Evolutionary conservation across 805 yeast genomes (phyloP), one percentile per base, ranked within the genome.

Genomic region (Maudiozyma turicensis): DNA sequence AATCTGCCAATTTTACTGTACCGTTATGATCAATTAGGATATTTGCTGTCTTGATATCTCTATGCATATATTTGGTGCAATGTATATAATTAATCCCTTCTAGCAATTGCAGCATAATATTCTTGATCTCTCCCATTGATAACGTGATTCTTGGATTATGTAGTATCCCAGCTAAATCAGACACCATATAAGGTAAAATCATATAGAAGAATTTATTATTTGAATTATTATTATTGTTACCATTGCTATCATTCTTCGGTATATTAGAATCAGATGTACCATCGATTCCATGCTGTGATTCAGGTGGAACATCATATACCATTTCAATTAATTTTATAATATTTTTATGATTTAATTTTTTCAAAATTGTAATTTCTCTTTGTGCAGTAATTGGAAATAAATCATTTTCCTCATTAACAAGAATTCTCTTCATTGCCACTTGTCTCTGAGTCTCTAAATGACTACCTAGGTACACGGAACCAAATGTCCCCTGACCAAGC

Each of bases 31-130:
- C 90, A 8, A 93, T 75, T 38, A 93, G 74, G 34, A 93, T 85
- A 59, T 93, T 93, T n/a, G 99, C 96, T 0, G 98, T 89, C 66
- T 93, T 93, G 50, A 93, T 86, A 61, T 93, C 99, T 50, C 99
- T 75, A 65, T 93, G 99, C 64, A 84, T 60, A 58, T 60, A 74
- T 74, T 54, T 77, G 66, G 54, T 67, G 57, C 67, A 60, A 48
- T 66, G 99, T 32, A 93, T 78, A 60, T 82, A 93, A 51, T 85
- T 79, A 38, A 93, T 74, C 7, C 98, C 99, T 47, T 73, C 70
- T 7, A 95, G 70, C 38, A 93, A 66, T 67, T 93, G 99, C 29
- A 64, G 57, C 82, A 88, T 77, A 48, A 93, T 75, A 58, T 93
- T 83, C 65, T 95, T 95, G 56, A 86, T 84, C 55, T 87, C 90